Evolutionary conservation across 2,329 filamentous ascomycete species (phyloP).

Genomic region (Leptosphaerulina australis): DNA sequence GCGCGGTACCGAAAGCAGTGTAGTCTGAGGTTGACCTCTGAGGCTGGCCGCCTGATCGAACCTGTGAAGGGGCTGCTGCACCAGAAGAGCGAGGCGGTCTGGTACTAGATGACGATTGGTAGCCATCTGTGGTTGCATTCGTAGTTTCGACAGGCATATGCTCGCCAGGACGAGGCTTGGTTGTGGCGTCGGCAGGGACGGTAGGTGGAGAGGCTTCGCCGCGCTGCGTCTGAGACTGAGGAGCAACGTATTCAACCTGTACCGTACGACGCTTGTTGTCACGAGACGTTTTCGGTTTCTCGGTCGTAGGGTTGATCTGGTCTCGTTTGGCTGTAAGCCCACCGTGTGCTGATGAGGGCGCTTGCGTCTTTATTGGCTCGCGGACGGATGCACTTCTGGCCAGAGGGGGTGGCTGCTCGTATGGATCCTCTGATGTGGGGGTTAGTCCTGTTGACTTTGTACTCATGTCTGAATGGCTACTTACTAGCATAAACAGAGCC

Average conservation of each 20-base stretch:
- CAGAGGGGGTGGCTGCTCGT: constrained; percentile 68
- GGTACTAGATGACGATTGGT: constrained; percentile 38
- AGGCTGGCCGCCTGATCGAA: constrained; percentile 50
- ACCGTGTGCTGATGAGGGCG: constrained; percentile 53
- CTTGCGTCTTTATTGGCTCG: constrained; percentile 74
- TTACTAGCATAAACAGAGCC: constrained; percentile 69
- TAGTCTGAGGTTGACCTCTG: constrained; percentile 60
- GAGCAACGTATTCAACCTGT: constrained; percentile 96
- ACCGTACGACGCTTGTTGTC: constrained; percentile 93
- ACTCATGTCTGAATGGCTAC: not conserved
- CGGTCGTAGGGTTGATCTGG: constrained; percentile 70
- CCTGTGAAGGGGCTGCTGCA: constrained; percentile 37
- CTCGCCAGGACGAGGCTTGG: constrained; percentile 57
- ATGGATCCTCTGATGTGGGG: constrained; percentile 54
- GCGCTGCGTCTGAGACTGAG: constrained; percentile 81
- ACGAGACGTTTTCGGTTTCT: constrained; percentile 69
- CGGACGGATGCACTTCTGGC: constrained; percentile 91
- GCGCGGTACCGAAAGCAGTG: constrained; percentile 49
- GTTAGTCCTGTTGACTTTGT: constrained; percentile 5
- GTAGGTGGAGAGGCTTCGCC: constrained; percentile 59
- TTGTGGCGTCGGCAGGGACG: constrained; percentile 40
- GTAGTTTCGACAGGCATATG: constrained; percentile 58
- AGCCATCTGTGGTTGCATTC: constrained; percentile 41
- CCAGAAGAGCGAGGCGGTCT: constrained; percentile 31
- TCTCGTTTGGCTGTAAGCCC: constrained; percentile 76